Percentiles rank a stretch among this genome's conserved stretches.
Conservation (phyloP, 2,329 filamentous ascomycete genomes). For the Neonectria magnoliae region DNA sequence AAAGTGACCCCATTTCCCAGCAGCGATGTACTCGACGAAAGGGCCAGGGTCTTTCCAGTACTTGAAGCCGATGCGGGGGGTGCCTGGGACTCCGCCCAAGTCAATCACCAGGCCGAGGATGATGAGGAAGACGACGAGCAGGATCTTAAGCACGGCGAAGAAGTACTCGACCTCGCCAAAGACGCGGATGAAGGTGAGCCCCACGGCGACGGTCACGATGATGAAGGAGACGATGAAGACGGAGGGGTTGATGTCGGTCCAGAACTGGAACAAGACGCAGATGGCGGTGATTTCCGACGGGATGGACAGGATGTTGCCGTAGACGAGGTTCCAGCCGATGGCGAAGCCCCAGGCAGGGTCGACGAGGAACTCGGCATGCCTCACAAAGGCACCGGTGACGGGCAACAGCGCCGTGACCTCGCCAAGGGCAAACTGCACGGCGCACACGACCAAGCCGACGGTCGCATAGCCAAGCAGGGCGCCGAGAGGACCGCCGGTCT, state of each 20-base stretch:
- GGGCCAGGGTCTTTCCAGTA: slow-evolving; percentile 67
- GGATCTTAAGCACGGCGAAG: slow-evolving; percentile 60
- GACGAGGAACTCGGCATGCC: slow-evolving; percentile 60
- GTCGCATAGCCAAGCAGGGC: slow-evolving; percentile 57
- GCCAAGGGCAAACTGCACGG: slow-evolving; percentile 60
- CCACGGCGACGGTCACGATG: slow-evolving; percentile 35
- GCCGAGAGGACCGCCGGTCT: slow-evolving; percentile 49
- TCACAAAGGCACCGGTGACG: slow-evolving; percentile 59
- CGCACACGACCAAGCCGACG: slow-evolving; percentile 58
- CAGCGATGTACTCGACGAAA: slow-evolving; percentile 72
- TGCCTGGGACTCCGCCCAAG: slow-evolving; percentile 36
- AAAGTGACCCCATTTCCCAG: slow-evolving; percentile 69
- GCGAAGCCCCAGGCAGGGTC: slow-evolving; percentile 66
- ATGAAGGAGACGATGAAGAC: slow-evolving; percentile 42
- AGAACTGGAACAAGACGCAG: slow-evolving; percentile 51
- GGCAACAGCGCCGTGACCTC: slow-evolving; percentile 60
- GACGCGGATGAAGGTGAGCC: slow-evolving; percentile 57
- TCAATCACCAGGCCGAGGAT: slow-evolving; percentile 55
- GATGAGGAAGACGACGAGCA: slow-evolving; percentile 62
- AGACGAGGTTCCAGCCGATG: slow-evolving; percentile 61
- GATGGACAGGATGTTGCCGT: slow-evolving; percentile 61
- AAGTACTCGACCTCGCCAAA: slow-evolving; percentile 65
- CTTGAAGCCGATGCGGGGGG: slow-evolving; percentile 36
- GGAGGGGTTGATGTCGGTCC: slow-evolving; percentile 46
- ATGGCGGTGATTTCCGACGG: slow-evolving; percentile 62